Evolutionary conservation across 768 basidiomycete species (phyloP).

Genomic region (Amanita rubescens): DNA sequence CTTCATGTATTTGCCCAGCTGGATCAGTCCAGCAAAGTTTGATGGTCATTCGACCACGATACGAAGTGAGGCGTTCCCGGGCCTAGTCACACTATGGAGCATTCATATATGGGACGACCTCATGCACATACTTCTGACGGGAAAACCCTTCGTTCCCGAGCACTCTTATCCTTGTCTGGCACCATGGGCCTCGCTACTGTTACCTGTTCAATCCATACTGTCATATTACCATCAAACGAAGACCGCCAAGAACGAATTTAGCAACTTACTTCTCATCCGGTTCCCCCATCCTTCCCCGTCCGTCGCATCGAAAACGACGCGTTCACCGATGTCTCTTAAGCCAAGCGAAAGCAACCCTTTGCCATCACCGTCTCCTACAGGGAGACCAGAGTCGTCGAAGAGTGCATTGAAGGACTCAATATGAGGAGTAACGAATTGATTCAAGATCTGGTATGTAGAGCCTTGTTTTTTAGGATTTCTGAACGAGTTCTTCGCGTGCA

Average conservation of each 20-base stretch:
- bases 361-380: slow-evolving; percentile 66
- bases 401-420: slow-evolving; percentile 95
- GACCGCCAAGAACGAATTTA: background rate
- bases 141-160: slow-evolving; percentile 71
- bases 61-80: slow-evolving; percentile 88
- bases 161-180: slow-evolving; percentile 70
- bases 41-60: slow-evolving; percentile 83
- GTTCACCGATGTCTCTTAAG: slow-evolving; percentile 78
- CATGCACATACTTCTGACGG: slow-evolving; percentile 68
- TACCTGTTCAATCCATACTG: slow-evolving; percentile 90
- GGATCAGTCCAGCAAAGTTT: slow-evolving; percentile 81
- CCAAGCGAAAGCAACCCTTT: slow-evolving; percentile 73
- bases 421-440: slow-evolving; percentile 91
- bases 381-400: slow-evolving; percentile 86
- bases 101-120: background rate
- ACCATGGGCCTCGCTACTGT: slow-evolving; percentile 82
- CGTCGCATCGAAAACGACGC: slow-evolving; percentile 87
- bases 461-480: slow-evolving; percentile 62
- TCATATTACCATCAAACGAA: slow-evolving; percentile 9
- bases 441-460: slow-evolving; percentile 71
- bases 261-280: slow-evolving; percentile 68
- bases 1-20: slow-evolving; percentile 58
- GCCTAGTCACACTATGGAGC: slow-evolving; percentile 43
- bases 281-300: slow-evolving; percentile 66
- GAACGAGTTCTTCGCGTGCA: slow-evolving; percentile 69